phyloP scores from a whole-genome alignment of 495 filamentous ascomycete genomes.

The Diplogelasinospora grovesii region DNA sequence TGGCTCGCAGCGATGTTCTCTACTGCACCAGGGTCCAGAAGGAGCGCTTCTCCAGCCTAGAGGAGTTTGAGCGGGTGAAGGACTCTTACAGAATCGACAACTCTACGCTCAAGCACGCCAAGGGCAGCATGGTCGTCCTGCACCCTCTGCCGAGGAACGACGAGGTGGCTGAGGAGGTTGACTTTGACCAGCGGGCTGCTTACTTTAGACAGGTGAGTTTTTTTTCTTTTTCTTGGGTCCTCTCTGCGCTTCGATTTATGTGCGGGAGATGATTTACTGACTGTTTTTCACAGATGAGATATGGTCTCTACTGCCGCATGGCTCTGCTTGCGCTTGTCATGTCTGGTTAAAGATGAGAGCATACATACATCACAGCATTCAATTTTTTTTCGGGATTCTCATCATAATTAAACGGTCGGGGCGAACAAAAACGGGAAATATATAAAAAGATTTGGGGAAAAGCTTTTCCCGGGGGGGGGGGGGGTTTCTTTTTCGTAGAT shows the following conservation, averaged over 20 bases:
- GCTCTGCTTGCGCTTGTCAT: slow-evolving; percentile 89
- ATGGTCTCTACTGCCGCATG: slow-evolving; percentile 97
- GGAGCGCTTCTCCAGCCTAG: slow-evolving; percentile 77
- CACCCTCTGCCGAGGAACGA: slow-evolving; percentile 90
- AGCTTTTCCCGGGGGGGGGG: too few relatives aligned
- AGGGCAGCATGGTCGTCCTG: slow-evolving; percentile 85
- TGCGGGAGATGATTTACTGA: slow-evolving; percentile 35
- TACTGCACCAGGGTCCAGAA: slow-evolving; percentile 97
- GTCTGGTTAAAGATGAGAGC: slow-evolving; percentile 35
- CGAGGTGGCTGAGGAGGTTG: slow-evolving; percentile 91
- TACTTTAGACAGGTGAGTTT: slow-evolving; percentile 96
- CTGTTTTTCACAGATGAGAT: slow-evolving; percentile 67
- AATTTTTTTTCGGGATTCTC: too few relatives aligned
- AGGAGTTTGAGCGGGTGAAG: slow-evolving; percentile 79
- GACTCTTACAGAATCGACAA: slow-evolving; percentile 84
- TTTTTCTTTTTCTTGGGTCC: slow-evolving; percentile 1
- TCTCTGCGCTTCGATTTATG: slow-evolving; percentile 1
- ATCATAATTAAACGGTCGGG: too few relatives aligned
- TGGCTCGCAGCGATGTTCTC: slow-evolving; percentile 77
- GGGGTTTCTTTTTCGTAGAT: not conserved
- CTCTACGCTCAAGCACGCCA: slow-evolving; percentile 81
- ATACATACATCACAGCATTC: not conserved
- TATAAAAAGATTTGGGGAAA: too few relatives aligned
- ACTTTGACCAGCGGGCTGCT: slow-evolving; percentile 92
- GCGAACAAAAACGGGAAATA: too few relatives aligned